These are phyloP conservation scores for Lentinula edodes DNA, from an alignment of 768 basidiomycete species.

Conservation along the genomic window DNA sequence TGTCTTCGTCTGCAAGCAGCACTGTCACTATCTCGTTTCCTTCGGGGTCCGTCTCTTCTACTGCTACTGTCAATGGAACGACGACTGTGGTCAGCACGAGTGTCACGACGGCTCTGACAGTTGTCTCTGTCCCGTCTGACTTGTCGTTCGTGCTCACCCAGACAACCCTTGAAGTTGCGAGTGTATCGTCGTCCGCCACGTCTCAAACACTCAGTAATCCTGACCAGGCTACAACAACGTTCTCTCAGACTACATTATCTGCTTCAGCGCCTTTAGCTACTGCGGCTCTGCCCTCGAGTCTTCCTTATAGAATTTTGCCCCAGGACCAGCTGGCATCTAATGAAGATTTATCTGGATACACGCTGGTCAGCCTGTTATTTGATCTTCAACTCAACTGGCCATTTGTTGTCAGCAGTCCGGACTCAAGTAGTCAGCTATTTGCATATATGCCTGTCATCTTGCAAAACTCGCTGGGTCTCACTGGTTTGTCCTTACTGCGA, in stretches of 20 bases:
- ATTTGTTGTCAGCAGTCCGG: slow-evolving; percentile 52
- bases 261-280: slow-evolving; percentile 5
- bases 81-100: slow-evolving; percentile 8
- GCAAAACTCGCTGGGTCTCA: slow-evolving; percentile 23
- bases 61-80: not conserved
- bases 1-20: not conserved
- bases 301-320: slow-evolving; percentile 62
- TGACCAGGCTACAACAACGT: slow-evolving; percentile 34
- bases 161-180: slow-evolving; percentile 33
- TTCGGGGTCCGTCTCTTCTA: slow-evolving; percentile 1
- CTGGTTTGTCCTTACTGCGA: slow-evolving; percentile 19
- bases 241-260: slow-evolving; percentile 19
- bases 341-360: slow-evolving; percentile 29
- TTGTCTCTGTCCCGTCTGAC: slow-evolving; percentile 31
- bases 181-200: slow-evolving; percentile 24
- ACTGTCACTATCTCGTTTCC: not conserved
- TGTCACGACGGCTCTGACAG: slow-evolving; percentile 10
- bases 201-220: slow-evolving; percentile 31
- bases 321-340: slow-evolving; percentile 1
- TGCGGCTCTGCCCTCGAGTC: slow-evolving; percentile 46
- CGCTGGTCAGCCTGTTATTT: slow-evolving; percentile 64
- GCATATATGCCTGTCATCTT: slow-evolving; percentile 52
- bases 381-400: slow-evolving; percentile 55
- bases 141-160: slow-evolving; percentile 41
- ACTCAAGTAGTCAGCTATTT: slow-evolving; percentile 75